These are phyloP conservation scores for Brassica napus DNA, from an alignment of 345 rosid genomes.

Conservation along the genomic window Da-Ae NC_063435.1:3187001-3187500, in stretches of 20 bases:
- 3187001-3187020: constrained; percentile 43
- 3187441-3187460: neutral
- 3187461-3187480: neutral
- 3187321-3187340: constrained; percentile 11
- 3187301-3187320: constrained; percentile 13
- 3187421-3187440: neutral
- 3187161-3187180: constrained; percentile 12
- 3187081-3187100: neutral
- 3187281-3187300: neutral
- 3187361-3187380: too few relatives aligned
- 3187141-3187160: neutral
- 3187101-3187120: constrained; percentile 6
- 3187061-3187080: neutral
- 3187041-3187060: constrained; percentile 53
- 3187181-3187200: constrained; percentile 2
- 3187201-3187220: constrained; percentile 30
- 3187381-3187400: neutral
- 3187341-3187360: neutral
- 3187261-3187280: constrained; percentile 29
- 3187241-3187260: constrained; percentile 20
- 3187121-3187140: neutral
- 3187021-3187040: constrained; percentile 48
- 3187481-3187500: neutral
- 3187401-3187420: neutral
- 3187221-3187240: constrained; percentile 40